Evolutionary conservation across 306 rosid genomes (phyloP).

Genomic region (Canavalia gladiata): DNA sequence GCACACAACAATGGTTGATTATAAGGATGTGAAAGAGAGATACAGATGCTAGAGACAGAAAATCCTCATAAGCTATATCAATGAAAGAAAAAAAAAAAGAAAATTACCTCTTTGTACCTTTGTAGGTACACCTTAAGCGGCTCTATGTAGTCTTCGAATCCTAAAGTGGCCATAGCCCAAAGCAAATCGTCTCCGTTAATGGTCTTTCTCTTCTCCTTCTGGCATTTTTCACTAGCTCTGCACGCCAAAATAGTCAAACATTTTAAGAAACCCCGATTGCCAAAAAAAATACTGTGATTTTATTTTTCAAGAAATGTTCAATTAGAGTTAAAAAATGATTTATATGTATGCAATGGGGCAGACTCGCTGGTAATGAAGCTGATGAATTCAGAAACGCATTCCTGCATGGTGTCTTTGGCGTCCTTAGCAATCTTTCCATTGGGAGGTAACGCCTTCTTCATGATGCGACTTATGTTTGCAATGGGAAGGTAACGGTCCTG

Average conservation of each 20-base stretch:
- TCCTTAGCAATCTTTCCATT: slow-evolving; percentile 95
- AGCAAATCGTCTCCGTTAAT: slow-evolving; percentile 93
- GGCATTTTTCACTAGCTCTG: slow-evolving; percentile 97
- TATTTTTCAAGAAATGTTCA: not conserved
- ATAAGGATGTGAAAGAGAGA: not conserved
- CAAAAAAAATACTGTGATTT: too few species aligned
- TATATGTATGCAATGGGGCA: not conserved
- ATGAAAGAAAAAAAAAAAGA: not conserved
- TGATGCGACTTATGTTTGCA: slow-evolving; percentile 93
- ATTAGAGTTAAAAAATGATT: not conserved
- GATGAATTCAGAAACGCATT: slow-evolving; percentile 92
- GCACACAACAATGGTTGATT: too few species aligned
- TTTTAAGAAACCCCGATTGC: not conserved
- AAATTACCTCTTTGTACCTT: slow-evolving; percentile 87
- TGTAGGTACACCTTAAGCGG: slow-evolving; percentile 88
- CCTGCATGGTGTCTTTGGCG: slow-evolving; percentile 89
- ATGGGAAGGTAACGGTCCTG: slow-evolving; percentile 88
- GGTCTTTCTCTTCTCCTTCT: slow-evolving; percentile 95
- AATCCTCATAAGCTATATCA: not conserved
- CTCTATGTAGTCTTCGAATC: slow-evolving; percentile 94
- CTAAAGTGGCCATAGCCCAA: slow-evolving; percentile 94
- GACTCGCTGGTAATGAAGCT: slow-evolving; percentile 97
- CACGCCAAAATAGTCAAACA: slow-evolving; percentile 31
- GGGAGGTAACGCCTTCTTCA: slow-evolving; percentile 87
- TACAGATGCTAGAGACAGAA: not conserved